Conservation (phyloP, 2,329 filamentous ascomycete genomes). For the Rugonectria rugulosa region DNA sequence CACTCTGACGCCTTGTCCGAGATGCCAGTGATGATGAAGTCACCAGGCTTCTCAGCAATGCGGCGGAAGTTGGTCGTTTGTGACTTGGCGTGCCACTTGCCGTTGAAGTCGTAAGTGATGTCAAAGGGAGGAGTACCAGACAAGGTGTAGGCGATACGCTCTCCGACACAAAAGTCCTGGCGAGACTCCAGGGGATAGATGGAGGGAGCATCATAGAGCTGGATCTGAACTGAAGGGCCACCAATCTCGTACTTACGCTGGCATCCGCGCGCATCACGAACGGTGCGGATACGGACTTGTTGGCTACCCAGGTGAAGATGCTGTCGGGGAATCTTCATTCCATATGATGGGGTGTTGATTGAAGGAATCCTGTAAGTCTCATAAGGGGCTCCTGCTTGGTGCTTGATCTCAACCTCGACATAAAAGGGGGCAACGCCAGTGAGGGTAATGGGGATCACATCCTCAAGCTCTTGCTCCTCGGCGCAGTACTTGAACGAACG, state of each 20-base stretch:
- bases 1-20: constrained; percentile 91
- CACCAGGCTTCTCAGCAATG: constrained; percentile 88
- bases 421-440: constrained; percentile 87
- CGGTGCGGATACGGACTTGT: constrained; percentile 85
- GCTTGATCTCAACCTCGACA: constrained; percentile 91
- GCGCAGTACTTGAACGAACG: constrained; percentile 97
- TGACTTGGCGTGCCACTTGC: constrained; percentile 80
- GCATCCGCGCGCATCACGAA: constrained; percentile 87
- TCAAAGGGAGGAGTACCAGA: constrained; percentile 92
- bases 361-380: constrained; percentile 84
- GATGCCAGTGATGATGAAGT: constrained; percentile 86
- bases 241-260: constrained; percentile 77
- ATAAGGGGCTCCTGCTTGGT: constrained; percentile 80
- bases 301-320: constrained; percentile 90
- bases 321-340: constrained; percentile 83
- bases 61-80: constrained; percentile 87
- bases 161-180: constrained; percentile 92
- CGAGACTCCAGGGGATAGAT: constrained; percentile 88
- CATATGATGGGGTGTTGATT: constrained; percentile 76
- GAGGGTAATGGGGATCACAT: constrained; percentile 86
- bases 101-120: constrained; percentile 89
- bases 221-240: constrained; percentile 82
- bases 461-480: constrained; percentile 80
- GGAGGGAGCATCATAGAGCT: constrained; percentile 90
- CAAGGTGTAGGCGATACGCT: constrained; percentile 90